phyloP scores from a whole-genome alignment of 148 eudicot genomes.

The Persicaria maculosa region DNA sequence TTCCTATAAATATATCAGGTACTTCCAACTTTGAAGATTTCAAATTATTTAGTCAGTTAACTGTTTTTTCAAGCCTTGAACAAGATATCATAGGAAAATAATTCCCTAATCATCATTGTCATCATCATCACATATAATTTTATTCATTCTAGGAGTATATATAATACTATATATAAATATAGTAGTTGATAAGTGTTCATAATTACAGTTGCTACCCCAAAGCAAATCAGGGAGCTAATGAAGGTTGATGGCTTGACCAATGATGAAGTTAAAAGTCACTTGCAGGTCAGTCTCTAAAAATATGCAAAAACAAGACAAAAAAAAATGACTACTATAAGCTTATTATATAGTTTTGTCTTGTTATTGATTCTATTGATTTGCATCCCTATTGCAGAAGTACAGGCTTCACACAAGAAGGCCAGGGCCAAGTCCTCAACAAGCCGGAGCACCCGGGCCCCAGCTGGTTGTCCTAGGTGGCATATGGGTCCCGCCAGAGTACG shows the following conservation, averaged over 20 bases:
- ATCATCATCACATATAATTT: neutral
- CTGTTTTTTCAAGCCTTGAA: neutral
- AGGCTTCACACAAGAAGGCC: slow-evolving; percentile 98
- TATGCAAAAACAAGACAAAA: slow-evolving; percentile 14
- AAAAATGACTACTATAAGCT: neutral
- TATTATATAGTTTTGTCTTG: neutral
- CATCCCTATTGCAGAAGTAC: slow-evolving; percentile 59
- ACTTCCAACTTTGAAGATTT: neutral
- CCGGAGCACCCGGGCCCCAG: slow-evolving; percentile 47
- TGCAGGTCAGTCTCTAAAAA: slow-evolving; percentile 54
- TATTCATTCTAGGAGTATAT: slow-evolving; percentile 7
- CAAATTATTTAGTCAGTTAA: neutral
- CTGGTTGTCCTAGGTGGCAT: slow-evolving; percentile 90
- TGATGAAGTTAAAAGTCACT: slow-evolving; percentile 99
- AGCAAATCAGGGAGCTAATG: slow-evolving; percentile 98
- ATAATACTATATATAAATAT: neutral
- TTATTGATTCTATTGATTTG: neutral
- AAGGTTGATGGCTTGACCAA: slow-evolving; percentile 99
- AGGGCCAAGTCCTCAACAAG: slow-evolving; percentile 76
- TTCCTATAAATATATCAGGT: neutral
- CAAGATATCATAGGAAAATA: slow-evolving; percentile 5
- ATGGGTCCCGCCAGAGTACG: slow-evolving; percentile 95
- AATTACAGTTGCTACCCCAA: slow-evolving; percentile 88
- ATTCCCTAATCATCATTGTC: neutral
- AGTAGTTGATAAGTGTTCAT: slow-evolving; percentile 9